phyloP scores from a whole-genome alignment of 2,329 filamentous ascomycete genomes.

The Talaromyces sp. region DNA sequence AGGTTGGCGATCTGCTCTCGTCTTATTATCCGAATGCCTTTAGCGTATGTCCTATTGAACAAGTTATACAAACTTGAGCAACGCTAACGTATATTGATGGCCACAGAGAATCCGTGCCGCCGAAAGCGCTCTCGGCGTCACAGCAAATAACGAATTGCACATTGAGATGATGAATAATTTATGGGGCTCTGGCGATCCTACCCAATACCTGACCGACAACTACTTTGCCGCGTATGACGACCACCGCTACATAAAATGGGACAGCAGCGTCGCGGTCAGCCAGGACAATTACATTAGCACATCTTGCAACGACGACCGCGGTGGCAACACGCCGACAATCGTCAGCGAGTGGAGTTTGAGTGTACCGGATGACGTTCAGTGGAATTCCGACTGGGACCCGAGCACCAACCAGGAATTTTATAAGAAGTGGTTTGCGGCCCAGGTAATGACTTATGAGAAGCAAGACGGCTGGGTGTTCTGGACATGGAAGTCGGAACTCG shows the following conservation, averaged over 20 bases:
- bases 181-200: slow-evolving; percentile 56
- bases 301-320: slow-evolving; percentile 47
- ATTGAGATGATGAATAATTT: slow-evolving; percentile 51
- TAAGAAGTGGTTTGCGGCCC: slow-evolving; percentile 53
- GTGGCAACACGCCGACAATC: slow-evolving; percentile 44
- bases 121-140: slow-evolving; percentile 44
- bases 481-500: slow-evolving; percentile 53
- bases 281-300: slow-evolving; percentile 49
- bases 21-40: slow-evolving; percentile 49
- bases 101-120: slow-evolving; percentile 43
- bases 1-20: slow-evolving; percentile 32
- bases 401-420: slow-evolving; percentile 50
- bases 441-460: slow-evolving; percentile 53
- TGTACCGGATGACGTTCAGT: slow-evolving; percentile 47
- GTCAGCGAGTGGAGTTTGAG: slow-evolving; percentile 58
- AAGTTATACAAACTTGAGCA: no score
- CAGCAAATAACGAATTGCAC: slow-evolving; percentile 45
- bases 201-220: slow-evolving; percentile 39
- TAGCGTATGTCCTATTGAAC: slow-evolving; percentile 19
- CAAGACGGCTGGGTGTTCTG: slow-evolving; percentile 55
- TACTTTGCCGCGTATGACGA: slow-evolving; percentile 52
- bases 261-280: slow-evolving; percentile 37
- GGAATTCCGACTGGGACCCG: slow-evolving; percentile 41
- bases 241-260: slow-evolving; percentile 58
- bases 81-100: not conserved